Percentiles rank a stretch among this genome's conserved stretches.
Conservation (phyloP, 768 basidiomycete species). For the Pleurotus platypus region DNA sequence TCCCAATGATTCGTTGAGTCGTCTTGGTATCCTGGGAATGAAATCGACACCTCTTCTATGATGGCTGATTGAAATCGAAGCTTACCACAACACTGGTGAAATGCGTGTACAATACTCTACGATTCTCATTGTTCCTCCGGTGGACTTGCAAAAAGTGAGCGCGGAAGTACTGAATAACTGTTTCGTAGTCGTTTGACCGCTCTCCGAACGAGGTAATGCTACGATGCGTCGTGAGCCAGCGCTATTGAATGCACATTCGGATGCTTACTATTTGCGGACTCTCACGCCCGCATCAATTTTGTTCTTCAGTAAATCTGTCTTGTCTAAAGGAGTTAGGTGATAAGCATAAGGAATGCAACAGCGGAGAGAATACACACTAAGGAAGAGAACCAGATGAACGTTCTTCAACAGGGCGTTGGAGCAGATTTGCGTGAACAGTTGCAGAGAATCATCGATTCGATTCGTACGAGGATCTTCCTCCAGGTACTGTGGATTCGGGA, state of each 20-base stretch:
- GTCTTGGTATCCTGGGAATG: conserved; percentile 71
- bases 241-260: conserved; percentile 1
- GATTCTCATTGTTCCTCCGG: conserved; percentile 73
- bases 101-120: conserved; percentile 78
- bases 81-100: conserved; percentile 77
- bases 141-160: conserved; percentile 85
- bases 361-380: conserved; percentile 36
- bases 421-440: conserved; percentile 83
- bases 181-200: conserved; percentile 77
- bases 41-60: conserved; percentile 6
- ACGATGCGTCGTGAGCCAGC: conserved; percentile 7
- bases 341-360: not conserved
- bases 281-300: conserved; percentile 69
- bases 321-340: conserved; percentile 38
- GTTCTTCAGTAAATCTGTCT: conserved; percentile 71
- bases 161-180: conserved; percentile 82
- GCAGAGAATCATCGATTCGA: conserved; percentile 84
- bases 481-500: conserved; percentile 52
- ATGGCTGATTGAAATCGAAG: conserved; percentile 11
- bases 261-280: conserved; percentile 76
- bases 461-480: conserved; percentile 86
- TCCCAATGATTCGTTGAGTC: conserved; percentile 79
- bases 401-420: conserved; percentile 76
- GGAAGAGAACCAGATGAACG: conserved; percentile 56
- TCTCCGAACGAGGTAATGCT: conserved; percentile 83